Evolutionary conservation across 1,284 basidiomycete genomes (phyloP).

Genomic region (Apiotrichum montevideense): DNA sequence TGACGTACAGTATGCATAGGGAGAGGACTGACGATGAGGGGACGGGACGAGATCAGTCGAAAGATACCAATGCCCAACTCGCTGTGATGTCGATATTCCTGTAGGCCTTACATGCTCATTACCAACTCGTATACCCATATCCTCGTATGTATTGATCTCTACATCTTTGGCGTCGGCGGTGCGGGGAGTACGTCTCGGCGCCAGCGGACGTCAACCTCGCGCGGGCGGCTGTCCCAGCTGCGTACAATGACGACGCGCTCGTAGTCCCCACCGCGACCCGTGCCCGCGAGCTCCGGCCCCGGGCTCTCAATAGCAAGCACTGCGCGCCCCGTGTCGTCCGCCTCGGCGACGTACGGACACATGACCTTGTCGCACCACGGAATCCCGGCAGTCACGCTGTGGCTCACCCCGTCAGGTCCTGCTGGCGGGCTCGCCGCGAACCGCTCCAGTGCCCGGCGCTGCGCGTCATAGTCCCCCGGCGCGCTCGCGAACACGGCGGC

Average conservation of each 20-base stretch:
- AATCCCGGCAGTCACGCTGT: neutral
- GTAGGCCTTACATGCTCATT: no score
- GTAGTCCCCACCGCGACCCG: neutral
- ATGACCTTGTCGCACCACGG: constrained; percentile 15
- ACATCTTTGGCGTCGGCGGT: neutral
- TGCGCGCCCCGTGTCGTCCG: neutral
- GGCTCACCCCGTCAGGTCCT: neutral
- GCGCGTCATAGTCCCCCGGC: constrained; percentile 4
- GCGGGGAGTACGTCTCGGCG: neutral
- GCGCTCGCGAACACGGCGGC: constrained; percentile 2
- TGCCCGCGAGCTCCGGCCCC: neutral
- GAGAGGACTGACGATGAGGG: no score
- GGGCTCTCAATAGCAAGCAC: neutral
- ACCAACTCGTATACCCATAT: no score
- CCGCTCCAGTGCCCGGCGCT: neutral
- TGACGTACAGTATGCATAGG: no score
- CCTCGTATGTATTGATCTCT: neutral
- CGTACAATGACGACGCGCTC: constrained; percentile 1
- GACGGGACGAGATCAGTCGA: no score
- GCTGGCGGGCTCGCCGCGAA: constrained; percentile 8
- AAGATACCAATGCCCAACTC: no score
- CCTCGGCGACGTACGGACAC: constrained; percentile 1
- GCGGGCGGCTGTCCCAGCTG: neutral
- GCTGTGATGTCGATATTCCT: no score
- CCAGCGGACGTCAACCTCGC: constrained; percentile 6